Evolutionary conservation across 805 yeast genomes (phyloP), one percentile per base, ranked within the genome.

Genomic region (Candida boidinii): DNA sequence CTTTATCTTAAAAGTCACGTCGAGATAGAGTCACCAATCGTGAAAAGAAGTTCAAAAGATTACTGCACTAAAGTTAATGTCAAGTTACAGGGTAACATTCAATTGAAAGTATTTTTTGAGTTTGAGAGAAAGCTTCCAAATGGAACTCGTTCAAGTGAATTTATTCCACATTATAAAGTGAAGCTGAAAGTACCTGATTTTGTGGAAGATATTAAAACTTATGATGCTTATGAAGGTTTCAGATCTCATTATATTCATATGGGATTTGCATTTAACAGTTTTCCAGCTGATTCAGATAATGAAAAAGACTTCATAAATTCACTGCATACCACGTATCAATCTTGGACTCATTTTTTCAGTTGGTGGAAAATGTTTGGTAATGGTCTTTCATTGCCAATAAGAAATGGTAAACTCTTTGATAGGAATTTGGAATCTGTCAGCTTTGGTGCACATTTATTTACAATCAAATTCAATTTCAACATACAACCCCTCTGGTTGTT

Each of bases 341-440:
- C 77, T 0, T 61, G 88, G 42, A 48, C 58, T 12, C 79, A 73
- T 37, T 86, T 90, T 56, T 71, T 74, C 42, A 49, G 56, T 4
- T 90, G 96, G 96, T 87, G 95, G 88, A 62, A 60, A 22, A 65
- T 83, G 43, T 88, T 88, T 54, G 71, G 81, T n/a, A 79, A 85
- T 17, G 77, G 78, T 30, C 65, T 79, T 44, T 70, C 85, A 38
- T 60, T 86, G 16, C 95, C 96, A 0, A 70, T 85, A 7, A 66
- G 92, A 30, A 69, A 73, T 32, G 96, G 96, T 0, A 50, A 57
- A 1, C 46, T 90, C 10, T 88, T 83, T 61, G 76, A 75, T 0
- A 72, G 72, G 16, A 49, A 57, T 5, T 65, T 65, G 34, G 52
- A 69, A 13, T 60, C 76, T 1, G 73, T 73, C 31, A 87, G 85